These are phyloP conservation scores for Russula emetica DNA, from an alignment of 768 basidiomycete genomes.

Conservation along the genomic window DNA sequence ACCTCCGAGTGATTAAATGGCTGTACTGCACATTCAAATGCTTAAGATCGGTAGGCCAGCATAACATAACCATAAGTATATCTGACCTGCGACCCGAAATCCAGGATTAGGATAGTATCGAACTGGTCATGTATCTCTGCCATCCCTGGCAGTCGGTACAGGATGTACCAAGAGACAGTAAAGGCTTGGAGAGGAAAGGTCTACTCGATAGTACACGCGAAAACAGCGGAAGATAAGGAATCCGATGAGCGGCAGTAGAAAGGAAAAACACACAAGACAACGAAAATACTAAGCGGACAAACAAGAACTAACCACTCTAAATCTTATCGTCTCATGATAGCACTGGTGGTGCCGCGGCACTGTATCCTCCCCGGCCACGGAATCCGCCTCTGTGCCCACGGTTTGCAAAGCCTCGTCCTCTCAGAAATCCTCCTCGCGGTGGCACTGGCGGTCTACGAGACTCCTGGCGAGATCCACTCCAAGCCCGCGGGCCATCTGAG, in stretches of 20 bases:
- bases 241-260: not conserved
- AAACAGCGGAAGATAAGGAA: not conserved
- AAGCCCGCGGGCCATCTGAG: constrained; percentile 22
- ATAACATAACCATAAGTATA: not conserved
- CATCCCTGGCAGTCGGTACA: constrained; percentile 39
- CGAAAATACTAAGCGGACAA: not conserved
- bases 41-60: constrained; percentile 18
- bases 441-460: constrained; percentile 22
- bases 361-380: constrained; percentile 30
- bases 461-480: constrained; percentile 9
- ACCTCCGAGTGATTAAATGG: constrained; percentile 94
- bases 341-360: constrained; percentile 8
- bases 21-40: constrained; percentile 62
- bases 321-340: constrained; percentile 15
- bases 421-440: constrained; percentile 31
- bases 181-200: not conserved
- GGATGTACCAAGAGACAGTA: not conserved
- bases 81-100: constrained; percentile 92
- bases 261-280: not conserved
- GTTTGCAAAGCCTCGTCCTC: constrained; percentile 33
- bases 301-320: not conserved
- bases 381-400: constrained; percentile 31
- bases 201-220: not conserved
- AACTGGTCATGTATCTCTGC: constrained; percentile 92
- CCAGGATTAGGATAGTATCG: constrained; percentile 92